These are phyloP conservation scores for Collybia sp. DNA, from an alignment of 768 basidiomycete species.

Conservation along the genomic window DNA sequence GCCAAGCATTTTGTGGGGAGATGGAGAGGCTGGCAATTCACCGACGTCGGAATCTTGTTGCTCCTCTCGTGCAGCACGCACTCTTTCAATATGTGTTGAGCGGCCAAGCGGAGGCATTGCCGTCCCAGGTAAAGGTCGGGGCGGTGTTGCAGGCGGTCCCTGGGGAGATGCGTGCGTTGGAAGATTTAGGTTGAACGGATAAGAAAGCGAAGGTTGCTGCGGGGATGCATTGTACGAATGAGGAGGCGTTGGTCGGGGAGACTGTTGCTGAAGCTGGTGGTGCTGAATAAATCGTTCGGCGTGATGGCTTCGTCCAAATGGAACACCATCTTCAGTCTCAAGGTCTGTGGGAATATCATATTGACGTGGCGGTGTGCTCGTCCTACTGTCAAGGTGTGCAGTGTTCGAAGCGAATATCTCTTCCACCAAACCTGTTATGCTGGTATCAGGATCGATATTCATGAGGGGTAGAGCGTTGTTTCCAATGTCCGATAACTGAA, in stretches of 20 bases:
- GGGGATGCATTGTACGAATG: constrained; percentile 12
- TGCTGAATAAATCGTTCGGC: constrained; percentile 45
- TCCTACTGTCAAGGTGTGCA: constrained; percentile 11
- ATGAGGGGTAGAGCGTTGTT: constrained; percentile 29
- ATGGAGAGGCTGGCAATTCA: constrained; percentile 30
- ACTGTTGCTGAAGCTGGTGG: constrained; percentile 28
- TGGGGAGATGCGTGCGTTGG: constrained; percentile 27
- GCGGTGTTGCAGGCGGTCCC: constrained; percentile 29
- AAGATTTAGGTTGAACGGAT: constrained; percentile 22
- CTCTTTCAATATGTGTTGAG: constrained; percentile 28
- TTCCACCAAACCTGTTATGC: constrained; percentile 69
- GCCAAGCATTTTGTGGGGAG: constrained; percentile 26
- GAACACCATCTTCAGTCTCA: constrained; percentile 62
- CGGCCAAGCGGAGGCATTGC: constrained; percentile 32
- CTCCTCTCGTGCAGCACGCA: constrained; percentile 21
- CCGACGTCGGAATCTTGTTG: constrained; percentile 22
- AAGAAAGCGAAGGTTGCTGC: constrained; percentile 6
- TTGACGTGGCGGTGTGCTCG: constrained; percentile 38
- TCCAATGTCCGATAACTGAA: constrained; percentile 36
- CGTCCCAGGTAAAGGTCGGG: constrained; percentile 19
- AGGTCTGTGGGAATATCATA: constrained; percentile 45
- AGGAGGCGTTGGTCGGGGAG: constrained; percentile 19
- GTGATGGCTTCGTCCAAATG: constrained; percentile 61
- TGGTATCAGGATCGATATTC: constrained; percentile 43
- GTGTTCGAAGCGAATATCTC: constrained; percentile 52